A percentile compares a stretch with the other conserved stretches of the same genome.
These are phyloP conservation scores for Solanum commersonii DNA, from an alignment of 257 asterid genomes.

Conservation along the genomic window DNA sequence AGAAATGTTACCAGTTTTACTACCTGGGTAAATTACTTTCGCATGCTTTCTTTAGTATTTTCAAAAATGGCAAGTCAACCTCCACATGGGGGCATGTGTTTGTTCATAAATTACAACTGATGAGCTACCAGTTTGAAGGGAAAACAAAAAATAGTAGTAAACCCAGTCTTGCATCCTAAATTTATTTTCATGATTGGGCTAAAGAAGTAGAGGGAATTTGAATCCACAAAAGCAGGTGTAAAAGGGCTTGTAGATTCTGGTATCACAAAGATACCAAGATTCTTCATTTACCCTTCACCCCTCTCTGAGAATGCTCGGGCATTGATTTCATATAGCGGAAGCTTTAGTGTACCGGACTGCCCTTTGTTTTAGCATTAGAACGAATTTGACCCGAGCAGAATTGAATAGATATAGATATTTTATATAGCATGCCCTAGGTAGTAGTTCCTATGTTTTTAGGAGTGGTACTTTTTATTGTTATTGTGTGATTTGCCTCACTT, in stretches of 20 bases:
- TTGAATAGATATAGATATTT: neutral
- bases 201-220: slow-evolving; percentile 42
- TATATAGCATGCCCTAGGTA: neutral
- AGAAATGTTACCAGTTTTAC: too few species aligned
- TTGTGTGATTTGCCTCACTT: neutral
- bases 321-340: neutral
- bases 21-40: neutral
- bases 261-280: slow-evolving; percentile 28
- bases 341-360: neutral
- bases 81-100: neutral
- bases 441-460: neutral
- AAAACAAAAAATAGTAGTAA: neutral
- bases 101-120: neutral
- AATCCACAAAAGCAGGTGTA: slow-evolving; percentile 50
- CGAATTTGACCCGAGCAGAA: neutral
- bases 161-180: neutral
- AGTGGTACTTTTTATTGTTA: neutral
- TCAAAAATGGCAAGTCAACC: neutral
- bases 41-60: neutral
- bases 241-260: slow-evolving; percentile 69
- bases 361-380: neutral
- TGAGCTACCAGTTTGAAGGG: neutral
- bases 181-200: slow-evolving; percentile 23
- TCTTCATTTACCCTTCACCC: slow-evolving; percentile 28
- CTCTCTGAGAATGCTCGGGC: neutral